These are phyloP conservation scores for Wallacemonas collosoma DNA, from an alignment of 208 protist genomes.

Conservation along the genomic window DNA sequence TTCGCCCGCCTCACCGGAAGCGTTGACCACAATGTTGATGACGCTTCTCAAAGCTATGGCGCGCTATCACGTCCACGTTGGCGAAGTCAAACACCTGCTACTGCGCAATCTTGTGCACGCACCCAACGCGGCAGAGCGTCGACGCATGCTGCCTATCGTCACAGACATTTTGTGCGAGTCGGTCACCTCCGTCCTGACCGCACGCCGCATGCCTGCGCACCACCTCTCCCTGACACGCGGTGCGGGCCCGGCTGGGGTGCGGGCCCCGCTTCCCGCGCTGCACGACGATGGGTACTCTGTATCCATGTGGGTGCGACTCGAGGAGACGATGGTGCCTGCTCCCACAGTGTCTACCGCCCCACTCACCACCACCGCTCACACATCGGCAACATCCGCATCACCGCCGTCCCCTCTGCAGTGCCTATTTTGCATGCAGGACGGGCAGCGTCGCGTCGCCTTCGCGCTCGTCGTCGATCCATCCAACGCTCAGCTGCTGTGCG, in stretches of 20 bases:
- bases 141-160: slow-evolving; percentile 42
- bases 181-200: neutral
- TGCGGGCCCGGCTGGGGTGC: slow-evolving; percentile 51
- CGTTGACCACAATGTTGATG: slow-evolving; percentile 40
- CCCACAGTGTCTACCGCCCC: too few relatives aligned
- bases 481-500: neutral
- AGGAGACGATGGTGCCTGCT: slow-evolving; percentile 16
- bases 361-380: too few relatives aligned
- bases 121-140: slow-evolving; percentile 31
- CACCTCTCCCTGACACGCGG: slow-evolving; percentile 2
- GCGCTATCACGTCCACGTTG: slow-evolving; percentile 67
- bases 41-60: slow-evolving; percentile 46
- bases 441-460: slow-evolving; percentile 31
- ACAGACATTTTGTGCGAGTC: slow-evolving; percentile 55
- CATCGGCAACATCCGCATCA: too few relatives aligned
- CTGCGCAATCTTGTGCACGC: slow-evolving; percentile 54
- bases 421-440: slow-evolving; percentile 46
- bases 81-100: slow-evolving; percentile 78
- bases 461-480: slow-evolving; percentile 29
- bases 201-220: neutral
- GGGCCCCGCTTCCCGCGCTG: slow-evolving; percentile 54
- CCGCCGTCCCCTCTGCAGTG: slow-evolving; percentile 24
- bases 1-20: slow-evolving; percentile 12
- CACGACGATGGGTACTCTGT: slow-evolving; percentile 76
- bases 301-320: slow-evolving; percentile 67